A percentile compares a stretch with the other conserved stretches of the same genome.
Conservation (phyloP, 306 rosid species). For the Trifolium fragiferum region DNA sequence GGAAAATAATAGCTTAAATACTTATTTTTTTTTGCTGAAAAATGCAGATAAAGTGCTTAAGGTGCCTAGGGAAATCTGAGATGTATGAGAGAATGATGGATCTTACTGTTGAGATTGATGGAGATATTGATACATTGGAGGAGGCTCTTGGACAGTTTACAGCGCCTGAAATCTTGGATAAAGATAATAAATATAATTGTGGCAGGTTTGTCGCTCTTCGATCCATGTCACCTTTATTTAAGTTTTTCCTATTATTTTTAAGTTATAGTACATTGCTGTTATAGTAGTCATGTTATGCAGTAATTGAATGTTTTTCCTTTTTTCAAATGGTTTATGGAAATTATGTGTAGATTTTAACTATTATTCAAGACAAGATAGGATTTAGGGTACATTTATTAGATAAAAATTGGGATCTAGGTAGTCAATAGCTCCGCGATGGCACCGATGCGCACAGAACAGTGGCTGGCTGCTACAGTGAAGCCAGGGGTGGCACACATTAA, state of each 20-base stretch:
- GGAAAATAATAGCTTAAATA: conserved; percentile 10
- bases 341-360: conserved; percentile 8
- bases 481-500: background rate
- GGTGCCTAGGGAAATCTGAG: conserved; percentile 75
- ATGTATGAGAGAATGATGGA: conserved; percentile 82
- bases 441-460: background rate
- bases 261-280: conserved; percentile 16
- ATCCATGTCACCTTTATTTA: background rate
- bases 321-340: background rate
- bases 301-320: background rate
- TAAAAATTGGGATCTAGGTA: background rate
- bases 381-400: background rate
- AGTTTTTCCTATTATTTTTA: conserved; percentile 21
- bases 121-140: conserved; percentile 80
- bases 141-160: conserved; percentile 88
- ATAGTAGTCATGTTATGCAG: conserved; percentile 1
- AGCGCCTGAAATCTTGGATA: conserved; percentile 73
- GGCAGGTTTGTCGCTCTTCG: conserved; percentile 59
- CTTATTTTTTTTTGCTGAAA: conserved; percentile 42
- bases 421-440: background rate
- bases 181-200: conserved; percentile 74
- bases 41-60: conserved; percentile 76
- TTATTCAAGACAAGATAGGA: background rate
- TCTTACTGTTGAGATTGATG: conserved; percentile 82
- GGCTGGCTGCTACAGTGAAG: background rate